Conservation (phyloP, 768 basidiomycete genomes). For the Goffeauzyma gilvescens region DNA sequence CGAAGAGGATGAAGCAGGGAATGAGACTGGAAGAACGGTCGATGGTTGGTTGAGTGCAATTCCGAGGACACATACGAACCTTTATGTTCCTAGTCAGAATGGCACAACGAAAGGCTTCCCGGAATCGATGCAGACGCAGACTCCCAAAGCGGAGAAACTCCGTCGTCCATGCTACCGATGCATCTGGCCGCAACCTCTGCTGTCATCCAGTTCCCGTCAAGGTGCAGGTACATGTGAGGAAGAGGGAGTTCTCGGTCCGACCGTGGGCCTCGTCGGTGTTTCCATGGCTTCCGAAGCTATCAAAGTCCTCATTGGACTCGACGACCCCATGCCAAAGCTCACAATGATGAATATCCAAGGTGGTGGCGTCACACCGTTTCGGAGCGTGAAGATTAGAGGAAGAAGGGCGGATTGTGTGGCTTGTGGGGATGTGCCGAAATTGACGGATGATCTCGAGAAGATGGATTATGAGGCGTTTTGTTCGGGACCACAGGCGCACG, state of each 20-base stretch:
- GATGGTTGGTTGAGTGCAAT: no score
- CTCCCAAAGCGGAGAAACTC: no score
- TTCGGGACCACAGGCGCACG: conserved; percentile 45
- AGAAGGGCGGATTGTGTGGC: conserved; percentile 53
- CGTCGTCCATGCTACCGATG: conserved; percentile 81
- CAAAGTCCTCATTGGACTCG: conserved; percentile 51
- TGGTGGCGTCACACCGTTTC: conserved; percentile 43
- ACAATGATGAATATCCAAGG: conserved; percentile 10
- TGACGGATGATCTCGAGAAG: conserved; percentile 37
- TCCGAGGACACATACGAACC: no score
- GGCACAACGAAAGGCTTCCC: no score
- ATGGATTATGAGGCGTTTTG: conserved; percentile 76
- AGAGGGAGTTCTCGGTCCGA: conserved; percentile 66
- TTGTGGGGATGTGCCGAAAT: conserved; percentile 41
- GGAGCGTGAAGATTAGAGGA: conserved; percentile 60
- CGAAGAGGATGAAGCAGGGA: no score
- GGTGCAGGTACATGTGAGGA: conserved; percentile 65
- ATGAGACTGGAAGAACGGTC: no score
- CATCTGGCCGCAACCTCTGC: conserved; percentile 65
- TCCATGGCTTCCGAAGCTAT: conserved; percentile 77
- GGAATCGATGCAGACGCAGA: no score
- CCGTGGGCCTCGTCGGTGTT: conserved; percentile 74
- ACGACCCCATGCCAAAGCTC: conserved; percentile 17
- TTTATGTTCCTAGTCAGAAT: no score
- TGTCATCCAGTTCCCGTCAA: conserved; percentile 35